Percentiles rank a stretch among this genome's conserved stretches.
Conservation (phyloP, 768 basidiomycete species). For the Tricholoma flavovirens region DNA sequence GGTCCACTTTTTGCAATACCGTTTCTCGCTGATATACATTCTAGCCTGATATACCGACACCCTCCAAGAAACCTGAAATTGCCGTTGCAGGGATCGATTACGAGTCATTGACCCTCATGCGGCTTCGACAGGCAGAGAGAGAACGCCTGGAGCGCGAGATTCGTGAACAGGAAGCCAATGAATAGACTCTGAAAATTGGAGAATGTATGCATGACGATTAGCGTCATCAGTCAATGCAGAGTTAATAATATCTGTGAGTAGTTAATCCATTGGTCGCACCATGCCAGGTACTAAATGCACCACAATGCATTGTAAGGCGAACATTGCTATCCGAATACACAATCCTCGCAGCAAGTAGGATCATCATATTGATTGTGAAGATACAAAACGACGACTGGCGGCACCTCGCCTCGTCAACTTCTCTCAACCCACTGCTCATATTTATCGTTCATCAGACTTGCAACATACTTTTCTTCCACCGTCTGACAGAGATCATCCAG, state of each 20-base stretch:
- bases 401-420: constrained; percentile 32
- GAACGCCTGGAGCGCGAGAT: constrained; percentile 75
- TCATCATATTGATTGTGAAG: not conserved
- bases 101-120: constrained; percentile 74
- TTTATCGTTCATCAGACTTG: constrained; percentile 46
- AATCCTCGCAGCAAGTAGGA: not conserved
- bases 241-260: not conserved
- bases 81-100: constrained; percentile 53
- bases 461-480: constrained; percentile 63
- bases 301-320: not conserved
- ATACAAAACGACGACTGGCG: constrained; percentile 1
- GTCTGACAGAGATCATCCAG: constrained; percentile 72
- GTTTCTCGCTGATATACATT: constrained; percentile 8
- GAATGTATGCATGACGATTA: not conserved
- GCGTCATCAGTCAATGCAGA: not conserved
- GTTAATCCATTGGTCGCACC: not conserved
- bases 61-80: constrained; percentile 14
- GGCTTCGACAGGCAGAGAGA: constrained; percentile 76
- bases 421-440: constrained; percentile 70
- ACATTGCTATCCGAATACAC: not conserved
- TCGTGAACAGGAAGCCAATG: constrained; percentile 56
- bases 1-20: constrained; percentile 16
- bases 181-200: constrained; percentile 10
- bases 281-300: not conserved
- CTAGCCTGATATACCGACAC: constrained; percentile 25